phyloP scores from a whole-genome alignment of 441 rosid species.

The Erysimum pusillum region DNA sequence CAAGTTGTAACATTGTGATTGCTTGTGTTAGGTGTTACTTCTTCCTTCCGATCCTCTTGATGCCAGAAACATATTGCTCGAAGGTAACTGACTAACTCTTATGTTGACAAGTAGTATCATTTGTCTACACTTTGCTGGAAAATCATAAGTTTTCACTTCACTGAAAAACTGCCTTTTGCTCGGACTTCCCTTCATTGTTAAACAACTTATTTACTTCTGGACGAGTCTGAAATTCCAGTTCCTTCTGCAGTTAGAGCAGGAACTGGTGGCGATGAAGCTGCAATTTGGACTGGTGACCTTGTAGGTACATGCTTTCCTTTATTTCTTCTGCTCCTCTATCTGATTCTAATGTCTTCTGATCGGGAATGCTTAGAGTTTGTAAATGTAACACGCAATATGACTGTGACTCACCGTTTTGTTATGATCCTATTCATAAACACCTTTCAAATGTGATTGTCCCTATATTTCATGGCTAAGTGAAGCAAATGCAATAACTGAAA shows the following conservation, averaged over 20 bases:
- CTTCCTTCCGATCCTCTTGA: conserved; percentile 97
- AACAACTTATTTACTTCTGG: conserved; percentile 2
- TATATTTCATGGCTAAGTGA: not conserved
- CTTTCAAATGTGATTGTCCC: conserved; percentile 13
- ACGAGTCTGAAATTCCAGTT: not conserved
- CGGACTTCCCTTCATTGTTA: conserved; percentile 8
- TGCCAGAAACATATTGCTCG: conserved; percentile 94
- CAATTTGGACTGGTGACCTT: conserved; percentile 99
- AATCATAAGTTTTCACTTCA: not conserved
- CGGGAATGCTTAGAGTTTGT: not conserved
- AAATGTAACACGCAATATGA: not conserved
- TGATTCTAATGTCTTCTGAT: conserved; percentile 6
- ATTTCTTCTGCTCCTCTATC: conserved; percentile 15
- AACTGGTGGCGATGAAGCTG: conserved; percentile 99
- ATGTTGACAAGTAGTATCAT: conserved; percentile 22
- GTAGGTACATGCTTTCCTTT: conserved; percentile 90
- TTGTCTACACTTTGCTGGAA: not conserved
- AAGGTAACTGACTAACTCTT: conserved; percentile 62
- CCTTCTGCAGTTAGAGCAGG: conserved; percentile 89
- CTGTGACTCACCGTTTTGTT: conserved; percentile 6
- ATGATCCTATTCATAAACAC: not conserved
- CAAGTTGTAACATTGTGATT: conserved; percentile 23
- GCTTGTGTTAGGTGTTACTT: conserved; percentile 63
- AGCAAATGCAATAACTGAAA: conserved; percentile 18
- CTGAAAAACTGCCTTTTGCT: not conserved